These are phyloP conservation scores for Dioscorea zingiberensis DNA, from an alignment of 106 monocot species.

Conservation along the genomic window DNA sequence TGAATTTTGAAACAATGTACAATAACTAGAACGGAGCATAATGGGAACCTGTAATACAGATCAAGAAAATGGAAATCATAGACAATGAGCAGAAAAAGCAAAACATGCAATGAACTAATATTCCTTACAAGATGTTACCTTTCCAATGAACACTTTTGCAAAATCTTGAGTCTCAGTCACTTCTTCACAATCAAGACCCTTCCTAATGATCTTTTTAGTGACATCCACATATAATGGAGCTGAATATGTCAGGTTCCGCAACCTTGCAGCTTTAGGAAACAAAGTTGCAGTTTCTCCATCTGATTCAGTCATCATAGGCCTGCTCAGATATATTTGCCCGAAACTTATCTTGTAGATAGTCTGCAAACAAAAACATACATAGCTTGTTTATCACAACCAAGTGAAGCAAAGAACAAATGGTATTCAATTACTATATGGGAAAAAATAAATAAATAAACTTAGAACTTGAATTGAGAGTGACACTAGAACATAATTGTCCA, in stretches of 20 bases:
- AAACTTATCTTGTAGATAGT: constrained; percentile 96
- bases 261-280: constrained; percentile 86
- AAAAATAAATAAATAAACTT: too few relatives aligned
- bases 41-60: constrained; percentile 64
- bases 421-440: too few relatives aligned
- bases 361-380: constrained; percentile 20
- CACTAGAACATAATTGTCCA: too few relatives aligned
- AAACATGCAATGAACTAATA: too few relatives aligned
- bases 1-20: constrained; percentile 85
- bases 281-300: constrained; percentile 94
- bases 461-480: too few relatives aligned
- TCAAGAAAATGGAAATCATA: too few relatives aligned
- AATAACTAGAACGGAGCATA: constrained; percentile 92
- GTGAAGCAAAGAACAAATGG: too few relatives aligned
- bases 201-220: constrained; percentile 78
- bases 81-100: too few relatives aligned
- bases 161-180: constrained; percentile 89
- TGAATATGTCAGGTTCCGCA: constrained; percentile 89
- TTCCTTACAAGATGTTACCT: constrained; percentile 32
- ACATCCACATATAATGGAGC: constrained; percentile 95
- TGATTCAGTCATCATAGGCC: constrained; percentile 96
- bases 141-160: constrained; percentile 93
- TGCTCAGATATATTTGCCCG: constrained; percentile 92
- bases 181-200: constrained; percentile 93
- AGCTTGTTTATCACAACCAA: too few relatives aligned